Base-by-base conservation (phyloP, 192 early-diverging fungal species). In the Podochytrium sp. region DNA sequence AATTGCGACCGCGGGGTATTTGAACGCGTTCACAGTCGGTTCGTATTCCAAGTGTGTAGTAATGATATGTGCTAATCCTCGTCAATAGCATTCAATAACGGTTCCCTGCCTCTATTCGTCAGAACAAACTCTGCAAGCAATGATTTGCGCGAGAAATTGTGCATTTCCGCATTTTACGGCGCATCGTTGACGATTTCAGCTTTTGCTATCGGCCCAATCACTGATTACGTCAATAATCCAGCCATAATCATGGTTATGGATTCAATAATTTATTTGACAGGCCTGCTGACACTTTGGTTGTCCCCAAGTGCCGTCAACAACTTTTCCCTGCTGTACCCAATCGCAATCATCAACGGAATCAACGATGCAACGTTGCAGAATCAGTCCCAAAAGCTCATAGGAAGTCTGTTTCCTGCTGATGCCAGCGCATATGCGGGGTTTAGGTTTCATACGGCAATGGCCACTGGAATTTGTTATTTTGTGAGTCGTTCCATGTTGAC, bases 161-260 rank as follows among this genome's bases (percentile, higher is more conserved):
- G 51, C 35, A 14, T 74, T 25, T 32, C 32, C 37, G 62, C 72
- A 35, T 30, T 35, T 23, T 64, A 63, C 42, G 72, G 72, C 2
- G 47, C 51, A 4, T 23, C 60, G 14, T 32, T 52, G 6, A 74
- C 51, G 32, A 1, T 74, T 4, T 25, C 49, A 4, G 6, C 61
- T 23, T 74, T 74, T 35, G 30, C 30, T n/a, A 74, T 74, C 65
- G 72, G 72, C 6, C 50, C 72, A 35, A 55, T 74, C 62, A 63
- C 72, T 14, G 72, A 74, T 40, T 39, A 5, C 4, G 37, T 74
- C 25, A 25, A n/a, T 34, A 63, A 74, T 37, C 60, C 72, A 14
- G 34, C 39, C 23, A 23, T 74, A 16, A 53, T 74, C 25, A n/a
- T 74, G 5, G 30, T 23, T 40, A 39, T 74, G n/a, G 72, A 53